Conservation (phyloP, 2,329 filamentous ascomycete genomes). For the Nemania sp. region DNA sequence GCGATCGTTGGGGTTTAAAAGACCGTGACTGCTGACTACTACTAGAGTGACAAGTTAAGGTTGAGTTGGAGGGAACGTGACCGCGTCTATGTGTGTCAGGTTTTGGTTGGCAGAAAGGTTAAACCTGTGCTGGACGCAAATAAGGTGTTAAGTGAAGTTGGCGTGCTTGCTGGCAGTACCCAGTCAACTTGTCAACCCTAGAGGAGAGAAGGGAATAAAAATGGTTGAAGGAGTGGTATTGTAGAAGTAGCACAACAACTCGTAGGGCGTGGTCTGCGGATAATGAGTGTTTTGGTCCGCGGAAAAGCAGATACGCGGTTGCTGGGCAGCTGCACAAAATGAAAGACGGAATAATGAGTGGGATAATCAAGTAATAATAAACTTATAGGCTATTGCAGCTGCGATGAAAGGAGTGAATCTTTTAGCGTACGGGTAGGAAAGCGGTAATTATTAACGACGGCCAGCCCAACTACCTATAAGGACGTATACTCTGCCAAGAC, state of each 20-base stretch:
- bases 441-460: not conserved
- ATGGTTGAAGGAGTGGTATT: not conserved
- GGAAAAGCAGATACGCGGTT: not conserved
- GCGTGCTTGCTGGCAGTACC: constrained; percentile 11
- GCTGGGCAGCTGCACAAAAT: not conserved
- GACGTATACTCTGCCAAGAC: not conserved
- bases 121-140: constrained; percentile 13
- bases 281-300: not conserved
- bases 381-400: constrained; percentile 16
- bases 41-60: not conserved
- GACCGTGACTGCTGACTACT: constrained; percentile 6
- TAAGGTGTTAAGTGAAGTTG: constrained; percentile 3
- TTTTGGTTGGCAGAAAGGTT: not conserved
- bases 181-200: not conserved
- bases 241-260: not conserved
- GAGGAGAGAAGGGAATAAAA: not conserved
- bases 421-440: not conserved
- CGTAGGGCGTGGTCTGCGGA: not conserved
- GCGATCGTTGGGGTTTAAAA: constrained; percentile 11
- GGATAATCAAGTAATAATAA: constrained; percentile 45
- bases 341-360: constrained; percentile 5
- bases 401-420: constrained; percentile 24
- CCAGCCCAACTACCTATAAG: not conserved
- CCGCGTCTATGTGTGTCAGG: not conserved
- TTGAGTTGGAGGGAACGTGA: constrained; percentile 18